A percentile compares a stretch with the other conserved stretches of the same genome.
These are phyloP conservation scores for Tuber microsphaerosporum DNA, from an alignment of 495 filamentous ascomycete genomes.

Conservation along the genomic window DNA sequence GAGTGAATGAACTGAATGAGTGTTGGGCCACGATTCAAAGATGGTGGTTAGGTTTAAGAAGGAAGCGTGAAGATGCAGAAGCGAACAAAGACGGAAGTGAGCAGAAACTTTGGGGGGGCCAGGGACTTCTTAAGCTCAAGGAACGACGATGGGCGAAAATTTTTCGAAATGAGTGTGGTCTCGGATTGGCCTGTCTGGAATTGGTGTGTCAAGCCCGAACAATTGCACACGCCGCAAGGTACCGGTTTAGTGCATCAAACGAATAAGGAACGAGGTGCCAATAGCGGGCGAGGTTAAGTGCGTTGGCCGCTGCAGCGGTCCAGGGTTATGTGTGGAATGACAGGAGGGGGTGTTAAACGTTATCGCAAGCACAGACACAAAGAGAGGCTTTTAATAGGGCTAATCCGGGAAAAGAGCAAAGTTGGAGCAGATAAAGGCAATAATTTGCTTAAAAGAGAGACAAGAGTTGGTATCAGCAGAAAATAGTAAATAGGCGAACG, in stretches of 20 bases:
- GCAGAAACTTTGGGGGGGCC: conserved; percentile 9
- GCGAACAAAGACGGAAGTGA: conserved; percentile 14
- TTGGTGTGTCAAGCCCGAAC: not conserved
- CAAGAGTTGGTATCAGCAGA: not conserved
- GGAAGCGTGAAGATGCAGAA: conserved; percentile 16
- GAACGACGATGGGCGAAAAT: conserved; percentile 20
- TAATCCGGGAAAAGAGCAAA: conserved; percentile 17
- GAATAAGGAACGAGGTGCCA: conserved; percentile 26
- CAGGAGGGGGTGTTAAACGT: conserved; percentile 15
- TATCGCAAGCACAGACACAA: not conserved
- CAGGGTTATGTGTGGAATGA: conserved; percentile 17
- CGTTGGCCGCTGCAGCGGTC: conserved; percentile 26
- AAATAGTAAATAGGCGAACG: not conserved
- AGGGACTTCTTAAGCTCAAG: conserved; percentile 24
- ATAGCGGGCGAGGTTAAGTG: conserved; percentile 19
- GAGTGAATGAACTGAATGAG: not conserved
- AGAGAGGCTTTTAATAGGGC: not conserved
- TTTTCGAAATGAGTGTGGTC: conserved; percentile 11
- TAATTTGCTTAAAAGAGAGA: not conserved
- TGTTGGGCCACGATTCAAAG: conserved; percentile 1
- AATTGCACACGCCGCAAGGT: conserved; percentile 12
- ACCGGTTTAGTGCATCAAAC: conserved; percentile 13
- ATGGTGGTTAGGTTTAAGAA: conserved; percentile 1
- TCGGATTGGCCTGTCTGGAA: conserved; percentile 17
- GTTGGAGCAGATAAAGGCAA: not conserved